Evolutionary conservation across 176 grass and related monocot species (phyloP).

Genomic region (Musa troglodytarum): DNA sequence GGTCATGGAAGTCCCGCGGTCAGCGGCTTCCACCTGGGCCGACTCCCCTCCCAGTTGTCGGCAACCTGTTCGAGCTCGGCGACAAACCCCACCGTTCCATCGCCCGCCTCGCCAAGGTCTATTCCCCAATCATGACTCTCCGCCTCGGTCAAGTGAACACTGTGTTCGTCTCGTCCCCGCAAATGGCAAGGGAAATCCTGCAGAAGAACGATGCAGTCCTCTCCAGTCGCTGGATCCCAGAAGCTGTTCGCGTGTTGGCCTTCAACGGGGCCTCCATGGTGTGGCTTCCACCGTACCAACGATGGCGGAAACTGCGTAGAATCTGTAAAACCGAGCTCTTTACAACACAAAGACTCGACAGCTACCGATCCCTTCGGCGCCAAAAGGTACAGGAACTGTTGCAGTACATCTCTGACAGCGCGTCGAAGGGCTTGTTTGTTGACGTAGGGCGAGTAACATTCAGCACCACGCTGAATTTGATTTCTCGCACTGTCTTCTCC

Average conservation of each 20-base stretch:
- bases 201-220: constrained; percentile 24
- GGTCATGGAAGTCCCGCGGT: background rate
- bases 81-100: constrained; percentile 25
- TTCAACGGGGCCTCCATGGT: constrained; percentile 14
- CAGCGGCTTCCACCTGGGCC: constrained; percentile 17
- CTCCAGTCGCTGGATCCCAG: constrained; percentile 21
- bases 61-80: constrained; percentile 32
- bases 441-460: constrained; percentile 24
- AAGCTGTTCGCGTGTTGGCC: background rate
- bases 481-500: constrained; percentile 43
- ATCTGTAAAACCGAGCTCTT: constrained; percentile 22
- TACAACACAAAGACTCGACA: constrained; percentile 23
- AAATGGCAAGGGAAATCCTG: constrained; percentile 22
- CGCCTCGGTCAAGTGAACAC: constrained; percentile 24
- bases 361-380: constrained; percentile 7
- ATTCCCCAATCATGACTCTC: constrained; percentile 39
- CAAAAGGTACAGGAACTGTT: constrained; percentile 23
- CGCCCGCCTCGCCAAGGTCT: constrained; percentile 7
- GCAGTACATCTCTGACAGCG: constrained; percentile 8
- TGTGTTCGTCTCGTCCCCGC: constrained; percentile 36
- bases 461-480: constrained; percentile 28
- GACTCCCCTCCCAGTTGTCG: constrained; percentile 15
- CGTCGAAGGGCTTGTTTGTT: background rate
- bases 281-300: constrained; percentile 25
- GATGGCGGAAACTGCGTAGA: constrained; percentile 29